These are phyloP conservation scores for Yarrowia galli DNA, from an alignment of 1,139 yeast genomes.

Conservation along the genomic window DNA sequence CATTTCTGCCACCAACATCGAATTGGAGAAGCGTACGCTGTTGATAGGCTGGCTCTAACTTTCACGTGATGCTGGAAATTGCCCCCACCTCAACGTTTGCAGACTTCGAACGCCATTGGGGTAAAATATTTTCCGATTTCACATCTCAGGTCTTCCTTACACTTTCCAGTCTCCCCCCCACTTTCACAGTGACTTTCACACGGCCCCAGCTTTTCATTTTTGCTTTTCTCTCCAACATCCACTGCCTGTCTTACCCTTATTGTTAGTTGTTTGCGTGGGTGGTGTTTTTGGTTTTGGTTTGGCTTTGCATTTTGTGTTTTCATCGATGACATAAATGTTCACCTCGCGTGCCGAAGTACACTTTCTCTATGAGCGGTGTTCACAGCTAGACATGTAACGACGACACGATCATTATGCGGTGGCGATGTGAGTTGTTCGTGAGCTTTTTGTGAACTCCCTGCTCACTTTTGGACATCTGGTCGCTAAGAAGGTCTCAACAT, in stretches of 20 bases:
- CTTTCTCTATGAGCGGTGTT: neutral
- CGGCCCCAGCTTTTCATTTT: neutral
- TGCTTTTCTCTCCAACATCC: neutral
- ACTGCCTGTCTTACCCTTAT: constrained; percentile 4
- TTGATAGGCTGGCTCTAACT: no score
- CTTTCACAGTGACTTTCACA: neutral
- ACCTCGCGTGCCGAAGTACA: constrained; percentile 23
- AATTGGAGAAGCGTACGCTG: no score
- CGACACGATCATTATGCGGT: neutral
- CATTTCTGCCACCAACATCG: no score
- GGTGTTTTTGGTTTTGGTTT: neutral
- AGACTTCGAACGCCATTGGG: neutral
- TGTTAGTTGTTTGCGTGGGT: constrained; percentile 1
- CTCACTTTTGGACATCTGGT: no score
- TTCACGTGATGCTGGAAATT: neutral
- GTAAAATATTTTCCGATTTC: neutral
- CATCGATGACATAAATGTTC: constrained; percentile 10
- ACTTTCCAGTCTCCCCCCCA: neutral
- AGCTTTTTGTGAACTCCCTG: no score
- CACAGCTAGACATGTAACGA: neutral
- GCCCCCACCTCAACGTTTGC: neutral
- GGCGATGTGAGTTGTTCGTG: neutral
- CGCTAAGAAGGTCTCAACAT: no score
- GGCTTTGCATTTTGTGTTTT: neutral
- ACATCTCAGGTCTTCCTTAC: neutral